These are phyloP conservation scores for Pestalotiopsis sp. DNA, from an alignment of 2,329 filamentous ascomycete species.

Conservation along the genomic window DNA sequence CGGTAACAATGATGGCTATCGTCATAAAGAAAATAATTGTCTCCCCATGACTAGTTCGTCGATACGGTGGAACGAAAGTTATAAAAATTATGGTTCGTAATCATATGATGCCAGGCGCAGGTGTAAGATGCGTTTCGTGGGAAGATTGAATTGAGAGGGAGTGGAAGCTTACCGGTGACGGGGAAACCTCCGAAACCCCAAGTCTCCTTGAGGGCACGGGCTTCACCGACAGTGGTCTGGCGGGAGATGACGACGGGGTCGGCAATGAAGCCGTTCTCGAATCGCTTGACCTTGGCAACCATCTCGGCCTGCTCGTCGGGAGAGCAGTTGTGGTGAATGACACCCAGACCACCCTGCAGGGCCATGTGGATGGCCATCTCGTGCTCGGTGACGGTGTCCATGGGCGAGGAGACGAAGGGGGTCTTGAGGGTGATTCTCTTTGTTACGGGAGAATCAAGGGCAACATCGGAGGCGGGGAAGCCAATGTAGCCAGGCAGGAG, in stretches of 20 bases:
- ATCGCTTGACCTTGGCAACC: constrained; percentile 98
- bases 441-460: constrained; percentile 88
- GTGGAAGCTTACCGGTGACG: constrained; percentile 81
- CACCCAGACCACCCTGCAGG: constrained; percentile 83
- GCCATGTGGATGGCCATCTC: constrained; percentile 99
- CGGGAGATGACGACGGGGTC: constrained; percentile 92
- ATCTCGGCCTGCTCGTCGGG: constrained; percentile 96
- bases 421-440: constrained; percentile 96
- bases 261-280: constrained; percentile 98
- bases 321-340: constrained; percentile 99
- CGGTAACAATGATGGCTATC: constrained; percentile 24
- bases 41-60: constrained; percentile 88
- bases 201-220: constrained; percentile 90
- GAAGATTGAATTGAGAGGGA: neutral
- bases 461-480: constrained; percentile 89
- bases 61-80: constrained; percentile 99
- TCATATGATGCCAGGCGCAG: constrained; percentile 51
- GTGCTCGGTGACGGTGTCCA: constrained; percentile 99
- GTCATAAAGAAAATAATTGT: constrained; percentile 54
- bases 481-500: constrained; percentile 97
- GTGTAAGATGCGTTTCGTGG: neutral
- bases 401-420: constrained; percentile 94
- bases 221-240: constrained; percentile 86
- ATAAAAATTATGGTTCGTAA: constrained; percentile 86
- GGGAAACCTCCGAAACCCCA: constrained; percentile 99